Conservation (phyloP, 2,329 filamentous ascomycete species). For the Tolypocladium cylindrosporum region DNA sequence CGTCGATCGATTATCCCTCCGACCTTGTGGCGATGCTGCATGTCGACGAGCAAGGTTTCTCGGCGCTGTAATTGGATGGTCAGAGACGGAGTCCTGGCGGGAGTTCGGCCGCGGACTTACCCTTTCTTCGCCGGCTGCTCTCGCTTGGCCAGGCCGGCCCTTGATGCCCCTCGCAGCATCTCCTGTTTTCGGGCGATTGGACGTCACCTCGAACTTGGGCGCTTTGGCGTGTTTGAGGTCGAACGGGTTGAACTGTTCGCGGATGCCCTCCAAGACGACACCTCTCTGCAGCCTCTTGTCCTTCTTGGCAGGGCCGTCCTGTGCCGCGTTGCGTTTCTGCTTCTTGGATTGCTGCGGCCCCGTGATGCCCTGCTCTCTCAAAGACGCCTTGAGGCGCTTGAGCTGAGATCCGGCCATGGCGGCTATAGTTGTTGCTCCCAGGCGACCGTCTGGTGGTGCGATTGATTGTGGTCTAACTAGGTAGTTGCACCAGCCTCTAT, state of each 20-base stretch:
- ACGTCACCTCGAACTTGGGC: conserved; percentile 79
- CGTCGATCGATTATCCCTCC: conserved; percentile 87
- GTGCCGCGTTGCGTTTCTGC: conserved; percentile 67
- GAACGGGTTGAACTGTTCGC: conserved; percentile 96
- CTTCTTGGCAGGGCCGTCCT: conserved; percentile 52
- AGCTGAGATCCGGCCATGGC: conserved; percentile 91
- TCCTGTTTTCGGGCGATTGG: conserved; percentile 43
- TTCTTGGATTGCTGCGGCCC: conserved; percentile 94
- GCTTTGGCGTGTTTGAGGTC: conserved; percentile 77
- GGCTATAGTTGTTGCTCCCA: conserved; percentile 3
- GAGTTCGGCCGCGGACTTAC: conserved; percentile 30
- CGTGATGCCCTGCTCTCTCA: conserved; percentile 80
- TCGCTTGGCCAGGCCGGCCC: conserved; percentile 73
- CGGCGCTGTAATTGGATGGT: conserved; percentile 43
- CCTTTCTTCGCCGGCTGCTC: conserved; percentile 77
- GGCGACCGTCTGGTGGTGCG: neutral
- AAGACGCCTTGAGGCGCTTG: conserved; percentile 86
- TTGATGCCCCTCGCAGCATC: conserved; percentile 49
- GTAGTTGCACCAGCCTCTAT: neutral
- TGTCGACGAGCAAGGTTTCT: conserved; percentile 77
- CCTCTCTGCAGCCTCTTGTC: conserved; percentile 70
- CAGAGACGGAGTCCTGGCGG: conserved; percentile 6
- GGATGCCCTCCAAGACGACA: conserved; percentile 72
- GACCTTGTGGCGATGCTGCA: conserved; percentile 81
- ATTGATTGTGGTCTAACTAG: neutral